Conservation (phyloP, 73 alveolate genomes). For the Paramecium sonneborni region DNA sequence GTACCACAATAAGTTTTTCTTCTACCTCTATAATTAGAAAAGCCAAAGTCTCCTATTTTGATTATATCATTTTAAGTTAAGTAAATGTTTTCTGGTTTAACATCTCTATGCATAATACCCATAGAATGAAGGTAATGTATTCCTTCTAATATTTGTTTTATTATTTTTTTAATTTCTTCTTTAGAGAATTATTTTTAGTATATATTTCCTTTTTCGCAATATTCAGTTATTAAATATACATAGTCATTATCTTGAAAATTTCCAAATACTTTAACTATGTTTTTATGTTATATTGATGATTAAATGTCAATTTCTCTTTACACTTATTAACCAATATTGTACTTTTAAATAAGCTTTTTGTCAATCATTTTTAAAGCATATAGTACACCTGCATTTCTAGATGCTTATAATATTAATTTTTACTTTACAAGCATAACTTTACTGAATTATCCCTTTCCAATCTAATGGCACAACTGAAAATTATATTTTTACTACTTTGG, state of each 20-base stretch:
- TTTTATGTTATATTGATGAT: background rate
- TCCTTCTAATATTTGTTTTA: background rate
- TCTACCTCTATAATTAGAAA: background rate
- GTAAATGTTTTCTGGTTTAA: background rate
- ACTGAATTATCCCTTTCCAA: background rate
- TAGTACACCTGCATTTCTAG: background rate
- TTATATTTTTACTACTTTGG: background rate
- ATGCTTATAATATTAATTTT: background rate
- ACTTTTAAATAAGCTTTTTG: background rate
- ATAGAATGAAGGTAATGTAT: background rate
- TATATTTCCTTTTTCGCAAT: background rate
- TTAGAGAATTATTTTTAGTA: background rate
- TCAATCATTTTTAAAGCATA: constrained; percentile 12
- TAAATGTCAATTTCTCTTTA: background rate
- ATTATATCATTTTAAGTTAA: background rate
- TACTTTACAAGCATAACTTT: constrained; percentile 1
- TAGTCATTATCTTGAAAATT: constrained; percentile 3
- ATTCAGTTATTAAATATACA: background rate
- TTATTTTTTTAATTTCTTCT: background rate
- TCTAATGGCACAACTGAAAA: constrained; percentile 32
- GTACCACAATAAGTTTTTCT: constrained; percentile 9
- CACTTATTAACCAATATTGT: background rate
- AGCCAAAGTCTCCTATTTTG: constrained; percentile 18
- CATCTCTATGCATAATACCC: constrained; percentile 17
- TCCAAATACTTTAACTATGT: background rate